Base-by-base conservation (phyloP, 2,329 filamentous ascomycete genomes). In the Colletotrichum agaves region DNA sequence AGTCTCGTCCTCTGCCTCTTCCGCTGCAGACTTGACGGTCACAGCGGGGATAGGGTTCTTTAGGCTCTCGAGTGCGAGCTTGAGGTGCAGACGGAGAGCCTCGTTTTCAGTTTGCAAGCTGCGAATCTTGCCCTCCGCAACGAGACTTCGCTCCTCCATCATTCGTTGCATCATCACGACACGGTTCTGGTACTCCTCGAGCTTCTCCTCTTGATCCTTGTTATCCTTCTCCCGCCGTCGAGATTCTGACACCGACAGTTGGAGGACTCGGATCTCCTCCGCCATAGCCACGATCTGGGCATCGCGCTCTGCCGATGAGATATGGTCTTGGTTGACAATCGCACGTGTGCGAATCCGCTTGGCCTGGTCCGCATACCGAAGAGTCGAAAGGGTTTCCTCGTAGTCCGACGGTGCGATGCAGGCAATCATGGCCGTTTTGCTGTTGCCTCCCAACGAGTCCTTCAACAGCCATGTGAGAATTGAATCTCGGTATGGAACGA, bases 351-450 rank as follows among this genome's bases (percentile, higher is more conserved):
- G 93, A 81, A 99, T 99, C 63, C 92, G 91, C 84, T 99, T 99
- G 69, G 96, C 96, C 80, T 98, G 95, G 78, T 99, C 95, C 19
- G 96, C 96, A 78, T 99, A 99, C 41, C 96, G 93, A 12, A 99
- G 88, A 1, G 96, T 99, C 2, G 93, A 97, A 1, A 99, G 87
- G 0, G 96, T 99, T 78, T 99, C 96, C 64, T 99, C 96, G 76
- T 99, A 98, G 81, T 99, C 96, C 0, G 93, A 91, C 0, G 96
- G 96, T 5, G 94, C 91, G 73, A 99, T 97, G 78, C 96, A 98
- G 8, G 96, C 96, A 74, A 99, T 98, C 96, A 99, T 99, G 70
- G 96, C 96, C 10, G 96, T 99, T 81, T 98, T 99, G 75, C 91
- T 95, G 85, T 99, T 99, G 62, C 96, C 96, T 12, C 96, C 96